A percentile compares a stretch with the other conserved stretches of the same genome.
These are phyloP conservation scores for Penicillium nordicum DNA, from an alignment of 2,329 filamentous ascomycete genomes.

Conservation along the genomic window DNA sequence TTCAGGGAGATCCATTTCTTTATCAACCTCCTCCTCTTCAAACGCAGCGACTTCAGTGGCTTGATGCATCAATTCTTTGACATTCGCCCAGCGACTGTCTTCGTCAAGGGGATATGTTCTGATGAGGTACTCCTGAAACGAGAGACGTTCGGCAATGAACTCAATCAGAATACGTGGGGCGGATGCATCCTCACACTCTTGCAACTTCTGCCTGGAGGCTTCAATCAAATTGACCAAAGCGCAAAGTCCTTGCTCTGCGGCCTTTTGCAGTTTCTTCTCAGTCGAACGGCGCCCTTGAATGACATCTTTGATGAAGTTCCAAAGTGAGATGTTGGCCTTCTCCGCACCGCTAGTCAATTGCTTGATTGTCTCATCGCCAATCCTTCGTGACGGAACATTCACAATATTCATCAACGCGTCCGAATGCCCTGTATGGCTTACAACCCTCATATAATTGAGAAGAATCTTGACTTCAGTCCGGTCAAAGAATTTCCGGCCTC, in stretches of 20 bases:
- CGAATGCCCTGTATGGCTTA: constrained; percentile 81
- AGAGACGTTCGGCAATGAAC: constrained; percentile 61
- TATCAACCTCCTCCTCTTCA: constrained; percentile 53
- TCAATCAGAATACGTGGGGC: constrained; percentile 51
- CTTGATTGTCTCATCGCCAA: constrained; percentile 77
- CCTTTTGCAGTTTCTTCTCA: constrained; percentile 54
- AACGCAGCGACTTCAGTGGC: constrained; percentile 65
- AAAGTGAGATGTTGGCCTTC: constrained; percentile 64
- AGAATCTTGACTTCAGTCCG: constrained; percentile 82
- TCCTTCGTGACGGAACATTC: constrained; percentile 75
- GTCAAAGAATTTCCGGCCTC: constrained; percentile 87
- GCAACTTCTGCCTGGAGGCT: constrained; percentile 54
- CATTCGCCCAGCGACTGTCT: constrained; percentile 79
- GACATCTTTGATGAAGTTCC: constrained; percentile 65
- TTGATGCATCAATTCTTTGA: constrained; percentile 80
- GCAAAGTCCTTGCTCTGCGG: constrained; percentile 56
- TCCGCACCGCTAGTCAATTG: constrained; percentile 74
- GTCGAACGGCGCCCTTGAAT: constrained; percentile 52
- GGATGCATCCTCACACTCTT: constrained; percentile 40
- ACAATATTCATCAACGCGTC: constrained; percentile 80
- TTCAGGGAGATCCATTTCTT: constrained; percentile 55
- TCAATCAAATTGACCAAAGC: constrained; percentile 60
- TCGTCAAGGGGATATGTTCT: constrained; percentile 69
- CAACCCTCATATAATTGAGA: constrained; percentile 81
- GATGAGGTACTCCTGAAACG: constrained; percentile 71